phyloP scores from a whole-genome alignment of 768 basidiomycete species.

The Amanita muscaria region DNA sequence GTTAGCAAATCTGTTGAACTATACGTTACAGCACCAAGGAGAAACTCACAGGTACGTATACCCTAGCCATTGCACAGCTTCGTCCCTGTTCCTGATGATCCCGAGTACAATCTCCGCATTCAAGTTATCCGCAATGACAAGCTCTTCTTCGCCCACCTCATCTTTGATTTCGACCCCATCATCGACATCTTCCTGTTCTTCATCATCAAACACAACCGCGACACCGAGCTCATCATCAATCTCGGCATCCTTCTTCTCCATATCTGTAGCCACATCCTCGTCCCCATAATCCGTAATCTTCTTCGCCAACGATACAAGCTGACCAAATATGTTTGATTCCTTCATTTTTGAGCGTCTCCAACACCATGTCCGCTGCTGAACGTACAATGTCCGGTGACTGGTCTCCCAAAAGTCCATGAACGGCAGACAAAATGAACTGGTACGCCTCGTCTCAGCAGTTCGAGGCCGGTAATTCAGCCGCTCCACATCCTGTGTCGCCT shows the following conservation, averaged over 20 bases:
- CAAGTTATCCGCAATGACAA: constrained; percentile 92
- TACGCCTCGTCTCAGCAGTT: constrained; percentile 93
- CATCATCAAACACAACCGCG: constrained; percentile 95
- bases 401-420: constrained; percentile 82
- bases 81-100: constrained; percentile 89
- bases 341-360: constrained; percentile 86
- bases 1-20: not conserved
- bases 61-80: constrained; percentile 95
- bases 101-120: constrained; percentile 97
- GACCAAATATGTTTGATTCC: constrained; percentile 76
- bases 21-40: not conserved
- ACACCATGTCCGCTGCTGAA: constrained; percentile 86
- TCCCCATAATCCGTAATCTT: constrained; percentile 95
- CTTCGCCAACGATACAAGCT: constrained; percentile 78
- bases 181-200: constrained; percentile 90
- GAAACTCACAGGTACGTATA: constrained; percentile 83
- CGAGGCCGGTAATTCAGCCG: constrained; percentile 89
- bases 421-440: constrained; percentile 77
- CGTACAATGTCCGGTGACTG: constrained; percentile 95
- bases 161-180: constrained; percentile 83
- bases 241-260: constrained; percentile 75
- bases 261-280: constrained; percentile 74
- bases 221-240: constrained; percentile 98
- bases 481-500: constrained; percentile 89
- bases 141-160: constrained; percentile 72